A percentile compares a stretch with the other conserved stretches of the same genome.
Conservation (phyloP, 108 stramenopile genomes). For the Nannochloropsis salina region DNA sequence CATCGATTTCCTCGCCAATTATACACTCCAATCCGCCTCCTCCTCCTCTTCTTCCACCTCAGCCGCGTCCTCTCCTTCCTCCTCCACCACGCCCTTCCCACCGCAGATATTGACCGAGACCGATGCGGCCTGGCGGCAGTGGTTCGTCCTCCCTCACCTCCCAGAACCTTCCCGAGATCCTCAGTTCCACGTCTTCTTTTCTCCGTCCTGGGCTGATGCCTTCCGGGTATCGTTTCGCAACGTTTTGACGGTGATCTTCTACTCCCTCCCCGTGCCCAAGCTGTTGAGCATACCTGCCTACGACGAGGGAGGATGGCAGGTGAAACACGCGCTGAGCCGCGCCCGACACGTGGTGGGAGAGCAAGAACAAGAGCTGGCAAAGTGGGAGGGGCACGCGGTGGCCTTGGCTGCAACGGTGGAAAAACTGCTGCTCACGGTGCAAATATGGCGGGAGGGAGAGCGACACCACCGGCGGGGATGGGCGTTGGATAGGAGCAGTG, state of each 20-base stretch:
- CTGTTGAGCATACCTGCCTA: background rate
- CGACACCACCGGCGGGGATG: background rate
- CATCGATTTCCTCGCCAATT: background rate
- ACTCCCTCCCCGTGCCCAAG: background rate
- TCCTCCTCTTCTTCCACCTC: background rate
- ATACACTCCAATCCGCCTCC: background rate
- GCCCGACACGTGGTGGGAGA: background rate
- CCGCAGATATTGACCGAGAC: background rate
- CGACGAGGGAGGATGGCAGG: background rate
- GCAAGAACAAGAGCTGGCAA: background rate
- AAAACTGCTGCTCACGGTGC: background rate
- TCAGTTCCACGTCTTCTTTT: conserved; percentile 15
- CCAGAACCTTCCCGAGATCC: conserved; percentile 8
- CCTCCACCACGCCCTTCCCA: background rate
- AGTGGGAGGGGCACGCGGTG: background rate
- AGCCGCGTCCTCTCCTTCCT: background rate
- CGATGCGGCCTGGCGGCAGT: conserved; percentile 20
- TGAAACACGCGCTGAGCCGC: background rate
- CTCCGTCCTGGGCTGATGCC: background rate
- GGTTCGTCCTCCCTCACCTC: conserved; percentile 25
- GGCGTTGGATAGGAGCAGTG: background rate
- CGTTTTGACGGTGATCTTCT: background rate
- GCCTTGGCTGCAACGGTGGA: background rate
- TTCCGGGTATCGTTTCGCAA: background rate
- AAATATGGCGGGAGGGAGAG: background rate